Evolutionary conservation across 139 green algal species (phyloP).

Genomic region (Ulvella scutata): DNA sequence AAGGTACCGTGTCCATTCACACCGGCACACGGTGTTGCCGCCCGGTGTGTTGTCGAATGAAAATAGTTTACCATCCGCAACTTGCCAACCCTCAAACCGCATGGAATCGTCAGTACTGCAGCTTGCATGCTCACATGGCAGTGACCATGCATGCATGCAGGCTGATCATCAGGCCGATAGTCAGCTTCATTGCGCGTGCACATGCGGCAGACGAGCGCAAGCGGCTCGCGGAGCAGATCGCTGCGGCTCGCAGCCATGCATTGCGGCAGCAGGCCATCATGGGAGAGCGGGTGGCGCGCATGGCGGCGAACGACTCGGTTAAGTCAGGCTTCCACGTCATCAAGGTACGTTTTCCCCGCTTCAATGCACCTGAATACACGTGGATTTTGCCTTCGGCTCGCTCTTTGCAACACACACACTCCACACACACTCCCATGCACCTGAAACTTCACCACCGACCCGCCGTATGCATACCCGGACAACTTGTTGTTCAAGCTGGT

Average conservation of each 20-base stretch:
- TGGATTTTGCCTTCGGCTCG: no score
- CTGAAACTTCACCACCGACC: no score
- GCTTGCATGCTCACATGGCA: background rate
- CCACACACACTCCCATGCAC: background rate
- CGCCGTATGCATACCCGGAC: no score
- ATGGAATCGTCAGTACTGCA: background rate
- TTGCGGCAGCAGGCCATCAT: background rate
- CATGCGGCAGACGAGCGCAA: background rate
- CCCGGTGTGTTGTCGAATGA: background rate
- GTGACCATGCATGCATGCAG: background rate
- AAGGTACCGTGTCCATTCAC: background rate
- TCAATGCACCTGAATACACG: background rate
- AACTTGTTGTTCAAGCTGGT: no score
- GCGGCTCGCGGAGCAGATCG: background rate
- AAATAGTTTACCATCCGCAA: background rate
- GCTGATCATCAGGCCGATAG: background rate
- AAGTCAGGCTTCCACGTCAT: background rate
- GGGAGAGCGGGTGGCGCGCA: background rate
- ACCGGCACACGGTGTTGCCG: background rate
- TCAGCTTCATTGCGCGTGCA: background rate
- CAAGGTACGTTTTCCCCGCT: background rate
- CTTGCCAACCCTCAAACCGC: background rate
- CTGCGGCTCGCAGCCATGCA: background rate
- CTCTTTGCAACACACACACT: no score
- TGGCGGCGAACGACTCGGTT: background rate